phyloP scores from a whole-genome alignment of 441 rosid species.

The Geranium incanum region DNA sequence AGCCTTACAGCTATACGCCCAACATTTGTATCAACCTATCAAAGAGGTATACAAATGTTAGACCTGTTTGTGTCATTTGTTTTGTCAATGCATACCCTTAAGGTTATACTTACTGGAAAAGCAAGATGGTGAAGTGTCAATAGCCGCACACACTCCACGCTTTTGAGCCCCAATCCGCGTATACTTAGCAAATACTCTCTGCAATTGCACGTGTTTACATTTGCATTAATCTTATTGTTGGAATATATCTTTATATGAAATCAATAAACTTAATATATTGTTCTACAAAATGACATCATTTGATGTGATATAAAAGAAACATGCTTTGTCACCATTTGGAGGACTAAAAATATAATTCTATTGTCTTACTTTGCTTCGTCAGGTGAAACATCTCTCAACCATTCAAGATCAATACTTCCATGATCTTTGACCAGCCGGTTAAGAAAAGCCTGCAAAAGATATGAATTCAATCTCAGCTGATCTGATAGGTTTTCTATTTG shows the following conservation, averaged over 20 bases:
- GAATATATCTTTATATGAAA: background rate
- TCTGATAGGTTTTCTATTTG: conserved; percentile 9
- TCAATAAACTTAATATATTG: background rate
- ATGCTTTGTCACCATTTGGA: background rate
- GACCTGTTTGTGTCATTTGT: conserved; percentile 13
- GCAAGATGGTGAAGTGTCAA: conserved; percentile 94
- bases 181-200: conserved; percentile 87
- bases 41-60: conserved; percentile 19
- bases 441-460: conserved; percentile 52
- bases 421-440: conserved; percentile 49
- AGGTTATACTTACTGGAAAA: conserved; percentile 67
- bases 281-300: background rate
- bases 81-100: conserved; percentile 17
- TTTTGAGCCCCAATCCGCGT: conserved; percentile 86
- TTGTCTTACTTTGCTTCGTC: conserved; percentile 75
- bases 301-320: background rate
- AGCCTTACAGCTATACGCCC: conserved; percentile 96
- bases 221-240: background rate
- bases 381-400: conserved; percentile 71
- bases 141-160: conserved; percentile 95
- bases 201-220: conserved; percentile 15
- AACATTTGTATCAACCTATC: conserved; percentile 94
- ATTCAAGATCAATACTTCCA: conserved; percentile 56
- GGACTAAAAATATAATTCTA: background rate
- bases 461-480: conserved; percentile 23